Conservation (phyloP, 2,329 filamentous ascomycete species). For the Penicillium digitatum region DNA sequence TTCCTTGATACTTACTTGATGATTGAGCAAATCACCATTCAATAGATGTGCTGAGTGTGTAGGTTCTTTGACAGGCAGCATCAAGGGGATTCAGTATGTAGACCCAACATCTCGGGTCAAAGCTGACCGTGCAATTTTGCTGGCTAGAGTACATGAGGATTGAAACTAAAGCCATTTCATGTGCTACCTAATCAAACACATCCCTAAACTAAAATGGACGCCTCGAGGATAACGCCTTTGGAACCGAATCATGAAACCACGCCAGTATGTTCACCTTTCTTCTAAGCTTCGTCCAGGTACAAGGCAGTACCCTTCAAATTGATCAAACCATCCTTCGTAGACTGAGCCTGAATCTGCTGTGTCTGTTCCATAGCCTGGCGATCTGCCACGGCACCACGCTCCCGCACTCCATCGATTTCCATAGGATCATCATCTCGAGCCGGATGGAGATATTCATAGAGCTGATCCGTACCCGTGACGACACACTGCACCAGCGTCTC, state of each 20-base stretch:
- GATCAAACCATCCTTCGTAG: slow-evolving; percentile 22
- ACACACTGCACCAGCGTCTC: slow-evolving; percentile 30
- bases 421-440: slow-evolving; percentile 26
- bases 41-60: not conserved
- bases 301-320: slow-evolving; percentile 32
- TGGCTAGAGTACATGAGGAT: not conserved
- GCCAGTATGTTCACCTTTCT: not conserved
- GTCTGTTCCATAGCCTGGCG: slow-evolving; percentile 19
- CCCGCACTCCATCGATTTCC: slow-evolving; percentile 25
- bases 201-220: not conserved
- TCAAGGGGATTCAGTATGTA: too few species aligned
- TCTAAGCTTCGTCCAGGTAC: slow-evolving; percentile 31
- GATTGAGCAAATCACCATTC: not conserved
- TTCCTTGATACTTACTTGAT: not conserved
- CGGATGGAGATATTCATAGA: slow-evolving; percentile 32
- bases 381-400: slow-evolving; percentile 22
- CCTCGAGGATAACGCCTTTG: not conserved
- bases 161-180: not conserved
- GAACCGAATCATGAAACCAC: not conserved
- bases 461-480: slow-evolving; percentile 30
- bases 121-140: not conserved
- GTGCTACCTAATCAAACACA: slow-evolving; percentile 7
- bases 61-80: not conserved
- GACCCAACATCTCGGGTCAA: not conserved
- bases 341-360: slow-evolving; percentile 26